A percentile compares a stretch with the other conserved stretches of the same genome.
phyloP scores from a whole-genome alignment of 2,329 filamentous ascomycete species.

The Beauveria rudraprayagi region DNA sequence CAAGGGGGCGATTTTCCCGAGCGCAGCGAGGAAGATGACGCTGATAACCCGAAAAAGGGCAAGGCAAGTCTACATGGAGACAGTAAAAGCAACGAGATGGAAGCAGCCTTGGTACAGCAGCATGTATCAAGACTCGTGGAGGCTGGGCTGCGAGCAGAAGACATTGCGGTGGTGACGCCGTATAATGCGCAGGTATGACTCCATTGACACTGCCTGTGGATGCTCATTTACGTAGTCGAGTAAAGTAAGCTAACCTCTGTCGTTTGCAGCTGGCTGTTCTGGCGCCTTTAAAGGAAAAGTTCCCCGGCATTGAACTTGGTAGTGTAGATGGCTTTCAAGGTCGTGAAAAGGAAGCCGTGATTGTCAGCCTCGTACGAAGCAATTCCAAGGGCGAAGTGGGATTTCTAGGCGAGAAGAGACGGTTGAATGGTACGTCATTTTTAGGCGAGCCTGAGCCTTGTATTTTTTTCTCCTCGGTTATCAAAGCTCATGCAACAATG shows the following conservation, averaged over 20 bases:
- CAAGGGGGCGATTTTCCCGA: constrained; percentile 91
- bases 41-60: constrained; percentile 34
- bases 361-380: constrained; percentile 89
- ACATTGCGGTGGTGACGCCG: constrained; percentile 90
- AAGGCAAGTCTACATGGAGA: constrained; percentile 39
- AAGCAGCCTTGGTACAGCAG: constrained; percentile 69
- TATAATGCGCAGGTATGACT: constrained; percentile 78
- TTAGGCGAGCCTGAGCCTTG: constrained; percentile 3
- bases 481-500: background rate
- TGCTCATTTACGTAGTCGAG: constrained; percentile 12
- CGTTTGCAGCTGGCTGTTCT: constrained; percentile 60
- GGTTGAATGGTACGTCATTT: constrained; percentile 69
- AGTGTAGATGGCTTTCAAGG: constrained; percentile 97
- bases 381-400: constrained; percentile 83
- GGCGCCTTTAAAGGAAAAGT: constrained; percentile 70
- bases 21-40: constrained; percentile 65
- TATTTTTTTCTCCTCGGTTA: background rate
- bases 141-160: constrained; percentile 70
- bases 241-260: background rate
- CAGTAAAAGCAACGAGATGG: constrained; percentile 88
- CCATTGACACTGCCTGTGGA: background rate
- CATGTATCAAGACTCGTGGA: constrained; percentile 72
- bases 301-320: constrained; percentile 83
- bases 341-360: constrained; percentile 89
- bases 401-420: constrained; percentile 83